Base-by-base conservation (phyloP, 208 protist genomes). In the Zelonia costaricensis region DNA sequence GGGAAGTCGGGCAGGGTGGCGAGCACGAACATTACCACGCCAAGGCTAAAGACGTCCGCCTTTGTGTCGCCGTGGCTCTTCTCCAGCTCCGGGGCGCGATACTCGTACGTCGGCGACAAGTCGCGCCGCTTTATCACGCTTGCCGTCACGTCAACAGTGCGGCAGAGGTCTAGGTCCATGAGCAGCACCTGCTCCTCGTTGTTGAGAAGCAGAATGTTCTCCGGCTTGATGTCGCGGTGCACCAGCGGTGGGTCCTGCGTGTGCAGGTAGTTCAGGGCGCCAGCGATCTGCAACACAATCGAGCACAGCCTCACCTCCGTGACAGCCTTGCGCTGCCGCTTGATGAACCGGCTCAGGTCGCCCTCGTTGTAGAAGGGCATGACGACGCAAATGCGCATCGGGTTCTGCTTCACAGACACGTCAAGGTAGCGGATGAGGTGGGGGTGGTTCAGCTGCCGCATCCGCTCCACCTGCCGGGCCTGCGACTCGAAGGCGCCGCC, bases 181-280 rank as follows among this genome's bases (percentile, higher is more conserved):
- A 96, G 71, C 52, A 96, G 73, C 22, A 92, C 88, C 57, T 93
- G 87, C 56, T 91, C 82, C 59, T 86, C 74, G 33, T 92, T 75
- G 58, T 83, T 86, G 13, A 91, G 63, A 27, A 97, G 39, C 15
- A 97, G 55, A 28, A 97, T 80, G 66, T 97, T 97, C 42, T 94
- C 88, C 0, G 87, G 92, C 61, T 97, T 97, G 31, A 97, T 82
- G 62, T 97, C 92, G 13, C 83, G 73, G 43, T 97, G 92, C 52
- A 90, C 79, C 18, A 97, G 60, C 27, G 91, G 87, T 23, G 91
- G 91, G 18, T 64, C 64, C 44, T 85, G 84, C 22, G 62, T 73
- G 66, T 95, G 88, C 58, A 97, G 70, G 64, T 95, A 95, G 27
- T 82, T 55, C 16, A 97, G 69, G 3, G 87, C 88, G 8, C 56